Conservation (phyloP, 192 early-diverging fungal species). For the Rhizophagus sp. region DNA sequence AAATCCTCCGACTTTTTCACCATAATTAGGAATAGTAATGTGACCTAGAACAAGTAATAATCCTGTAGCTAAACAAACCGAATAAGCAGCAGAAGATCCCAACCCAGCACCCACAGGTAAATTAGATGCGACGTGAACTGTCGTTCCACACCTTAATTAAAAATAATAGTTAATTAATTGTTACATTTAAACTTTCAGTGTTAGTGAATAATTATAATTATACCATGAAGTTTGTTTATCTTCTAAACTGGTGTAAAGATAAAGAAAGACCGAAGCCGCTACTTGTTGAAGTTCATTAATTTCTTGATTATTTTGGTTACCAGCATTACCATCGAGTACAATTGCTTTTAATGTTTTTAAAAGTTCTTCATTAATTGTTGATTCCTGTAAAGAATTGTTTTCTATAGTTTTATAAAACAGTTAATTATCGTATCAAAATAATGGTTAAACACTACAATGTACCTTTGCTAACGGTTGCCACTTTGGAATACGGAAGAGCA, state of each 20-base stretch:
- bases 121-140: conserved; percentile 66
- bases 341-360: not conserved
- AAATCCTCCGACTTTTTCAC: conserved; percentile 22
- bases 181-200: not conserved
- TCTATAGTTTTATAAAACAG: not conserved
- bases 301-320: not conserved
- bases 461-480: not conserved
- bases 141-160: conserved; percentile 44
- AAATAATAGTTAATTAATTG: not conserved
- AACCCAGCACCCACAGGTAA: conserved; percentile 93
- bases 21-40: conserved; percentile 23
- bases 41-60: conserved; percentile 63
- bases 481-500: not conserved
- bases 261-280: conserved; percentile 19
- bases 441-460: not conserved
- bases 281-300: not conserved
- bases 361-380: conserved; percentile 3
- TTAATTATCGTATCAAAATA: not conserved
- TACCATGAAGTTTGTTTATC: conserved; percentile 22
- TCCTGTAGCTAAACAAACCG: conserved; percentile 76
- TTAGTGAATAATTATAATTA: not conserved
- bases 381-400: not conserved
- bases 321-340: not conserved
- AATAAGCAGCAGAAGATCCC: conserved; percentile 94
- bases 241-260: conserved; percentile 1